Evolutionary conservation across 2,329 filamentous ascomycete genomes (phyloP), one percentile per base, ranked within the genome.

Genomic region (Knoxdaviesia proteae): DNA sequence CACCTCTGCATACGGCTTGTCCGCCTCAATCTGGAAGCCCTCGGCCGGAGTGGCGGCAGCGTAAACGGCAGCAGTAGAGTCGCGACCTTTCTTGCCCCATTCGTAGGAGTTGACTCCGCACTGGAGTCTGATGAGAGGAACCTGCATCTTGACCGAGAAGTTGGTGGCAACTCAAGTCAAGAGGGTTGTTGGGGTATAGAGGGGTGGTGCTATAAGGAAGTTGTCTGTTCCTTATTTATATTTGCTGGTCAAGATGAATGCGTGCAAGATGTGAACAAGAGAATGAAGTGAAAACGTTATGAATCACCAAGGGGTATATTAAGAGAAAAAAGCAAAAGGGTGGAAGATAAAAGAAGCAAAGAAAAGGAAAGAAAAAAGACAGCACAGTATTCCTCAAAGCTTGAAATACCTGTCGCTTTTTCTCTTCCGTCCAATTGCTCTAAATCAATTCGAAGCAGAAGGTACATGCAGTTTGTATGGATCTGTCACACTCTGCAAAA

Each of bases 31-130:
- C 7, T 68, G 68, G 57, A 96, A 80, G 51, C 75, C 76, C 36
- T 72, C 65, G 9, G 77, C 69, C 7, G 84, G 76, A 5, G 87
- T 94, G 11, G 87, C 84, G 39, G 84, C 78, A 36, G 87, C 88
- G 59, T 82, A 96, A 52, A 77, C 81, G 49, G 90, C 90, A 41
- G 87, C 90, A 9, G 87, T 82, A 40, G 88, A 96, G 45, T 81
- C 72, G 47, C 73, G 72, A 53, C 90, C 90, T 55, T 86, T 72
- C 68, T 98, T 98, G 50, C 88, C 90, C 90, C 90, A 98, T 65
- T 94, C 90, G 58, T 98, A 98, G 61, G 87, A 94, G 62, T 96
- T 96, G 56, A 93, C 84, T 55, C 88, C 90, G 64, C 82, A 87
- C 59, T 82, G 77, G 50, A 96, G 75, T 51, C 84, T 77, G 57